These are phyloP conservation scores for Hymenotorrendiella dingleyae DNA, from an alignment of 2,329 filamentous ascomycete genomes.

Conservation along the genomic window DNA sequence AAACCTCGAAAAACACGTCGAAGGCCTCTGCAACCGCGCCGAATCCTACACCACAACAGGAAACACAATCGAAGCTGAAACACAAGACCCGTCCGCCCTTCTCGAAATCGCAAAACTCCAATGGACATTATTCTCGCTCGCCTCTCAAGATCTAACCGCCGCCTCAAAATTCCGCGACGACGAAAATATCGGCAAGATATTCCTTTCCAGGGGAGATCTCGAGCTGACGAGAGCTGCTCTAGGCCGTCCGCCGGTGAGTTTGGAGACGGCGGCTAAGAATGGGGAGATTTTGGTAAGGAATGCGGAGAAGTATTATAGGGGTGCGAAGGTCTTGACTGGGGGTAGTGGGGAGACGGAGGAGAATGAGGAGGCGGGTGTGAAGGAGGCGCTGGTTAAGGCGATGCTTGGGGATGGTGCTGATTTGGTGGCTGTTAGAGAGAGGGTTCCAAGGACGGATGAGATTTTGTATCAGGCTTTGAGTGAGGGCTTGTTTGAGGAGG, in stretches of 20 bases:
- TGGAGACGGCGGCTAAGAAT: constrained; percentile 38
- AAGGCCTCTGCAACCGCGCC: constrained; percentile 47
- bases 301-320: constrained; percentile 52
- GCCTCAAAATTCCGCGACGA: constrained; percentile 45
- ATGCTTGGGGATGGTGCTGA: not conserved
- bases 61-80: not conserved
- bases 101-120: constrained; percentile 29
- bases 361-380: constrained; percentile 4
- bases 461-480: constrained; percentile 6
- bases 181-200: constrained; percentile 45
- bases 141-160: constrained; percentile 42
- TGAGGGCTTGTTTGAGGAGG: constrained; percentile 4
- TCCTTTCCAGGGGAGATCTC: constrained; percentile 47
- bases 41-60: constrained; percentile 51
- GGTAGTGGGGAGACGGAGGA: constrained; percentile 11
- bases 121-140: constrained; percentile 48
- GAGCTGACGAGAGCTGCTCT: constrained; percentile 49
- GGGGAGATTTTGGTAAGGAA: constrained; percentile 45
- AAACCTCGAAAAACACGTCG: constrained; percentile 38
- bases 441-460: not conserved
- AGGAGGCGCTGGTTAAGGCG: constrained; percentile 6
- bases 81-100: constrained; percentile 11
- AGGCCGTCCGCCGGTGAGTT: constrained; percentile 38
- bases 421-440: not conserved
- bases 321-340: constrained; percentile 31